These are phyloP conservation scores for Kandelia obovata DNA, from an alignment of 345 rosid genomes.

Conservation along the genomic window DNA sequence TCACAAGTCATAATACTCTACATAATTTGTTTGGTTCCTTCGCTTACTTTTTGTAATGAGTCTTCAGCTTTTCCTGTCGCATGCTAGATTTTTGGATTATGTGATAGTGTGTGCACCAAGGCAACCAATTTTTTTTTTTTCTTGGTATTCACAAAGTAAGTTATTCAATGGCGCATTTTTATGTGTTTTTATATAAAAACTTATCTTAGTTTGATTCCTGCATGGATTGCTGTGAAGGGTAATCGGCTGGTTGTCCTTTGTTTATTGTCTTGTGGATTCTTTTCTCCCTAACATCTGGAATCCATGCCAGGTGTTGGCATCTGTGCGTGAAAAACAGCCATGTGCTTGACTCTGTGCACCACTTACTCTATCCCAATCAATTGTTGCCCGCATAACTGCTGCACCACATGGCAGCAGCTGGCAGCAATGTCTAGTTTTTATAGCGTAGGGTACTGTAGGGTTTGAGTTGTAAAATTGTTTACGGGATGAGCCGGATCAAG, in stretches of 20 bases:
- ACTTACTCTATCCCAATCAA: slow-evolving; percentile 19
- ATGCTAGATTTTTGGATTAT: neutral
- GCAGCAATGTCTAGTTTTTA: slow-evolving; percentile 18
- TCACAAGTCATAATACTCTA: neutral
- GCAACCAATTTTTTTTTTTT: neutral
- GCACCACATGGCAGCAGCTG: slow-evolving; percentile 25
- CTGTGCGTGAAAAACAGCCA: neutral
- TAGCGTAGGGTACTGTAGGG: slow-evolving; percentile 6
- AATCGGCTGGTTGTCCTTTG: neutral
- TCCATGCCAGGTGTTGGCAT: neutral
- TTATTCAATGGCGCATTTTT: neutral
- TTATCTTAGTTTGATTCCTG: slow-evolving; percentile 29
- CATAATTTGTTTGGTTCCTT: neutral
- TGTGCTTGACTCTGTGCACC: neutral
- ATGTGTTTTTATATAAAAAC: slow-evolving; percentile 1
- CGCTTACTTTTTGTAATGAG: neutral
- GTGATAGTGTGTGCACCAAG: neutral
- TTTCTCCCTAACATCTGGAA: neutral
- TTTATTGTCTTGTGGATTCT: neutral
- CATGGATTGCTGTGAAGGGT: slow-evolving; percentile 23
- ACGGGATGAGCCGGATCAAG: neutral
- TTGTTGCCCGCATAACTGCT: slow-evolving; percentile 10
- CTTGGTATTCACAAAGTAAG: slow-evolving; percentile 1
- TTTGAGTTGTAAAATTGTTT: slow-evolving; percentile 12
- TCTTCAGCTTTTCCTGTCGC: neutral